These are phyloP conservation scores for Ampelomyces quisqualis DNA, from an alignment of 2,329 filamentous ascomycete genomes.

Conservation along the genomic window DNA sequence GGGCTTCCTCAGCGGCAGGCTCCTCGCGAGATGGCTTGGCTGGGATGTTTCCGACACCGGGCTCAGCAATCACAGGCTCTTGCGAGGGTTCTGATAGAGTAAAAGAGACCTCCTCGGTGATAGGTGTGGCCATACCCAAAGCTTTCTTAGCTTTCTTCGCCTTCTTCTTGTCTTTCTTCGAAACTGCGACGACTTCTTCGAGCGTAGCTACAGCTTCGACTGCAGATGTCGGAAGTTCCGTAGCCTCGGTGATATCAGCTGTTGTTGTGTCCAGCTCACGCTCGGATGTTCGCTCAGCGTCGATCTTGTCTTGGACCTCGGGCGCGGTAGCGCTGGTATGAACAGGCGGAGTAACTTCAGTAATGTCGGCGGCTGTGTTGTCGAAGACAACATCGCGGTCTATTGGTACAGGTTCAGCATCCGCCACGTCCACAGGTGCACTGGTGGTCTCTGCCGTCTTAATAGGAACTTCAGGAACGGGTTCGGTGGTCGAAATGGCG, in stretches of 20 bases:
- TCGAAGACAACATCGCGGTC: not conserved
- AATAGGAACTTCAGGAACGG: not conserved
- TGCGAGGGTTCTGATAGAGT: conserved; percentile 1
- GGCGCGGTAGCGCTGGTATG: too few relatives aligned
- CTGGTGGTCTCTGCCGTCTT: not conserved
- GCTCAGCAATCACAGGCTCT: not conserved
- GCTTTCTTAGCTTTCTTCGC: conserved; percentile 31
- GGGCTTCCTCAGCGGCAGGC: conserved; percentile 3
- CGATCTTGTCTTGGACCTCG: not conserved
- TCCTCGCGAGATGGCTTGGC: conserved; percentile 2
- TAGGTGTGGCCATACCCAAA: conserved; percentile 16
- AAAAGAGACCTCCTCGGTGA: conserved; percentile 8
- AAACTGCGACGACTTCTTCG: conserved; percentile 5
- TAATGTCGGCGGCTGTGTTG: not conserved
- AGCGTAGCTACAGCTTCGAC: conserved; percentile 2
- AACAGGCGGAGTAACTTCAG: too few relatives aligned
- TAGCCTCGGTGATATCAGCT: not conserved
- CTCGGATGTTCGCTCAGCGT: conserved; percentile 1
- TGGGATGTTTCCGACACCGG: not conserved
- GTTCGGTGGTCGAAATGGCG: conserved; percentile 11
- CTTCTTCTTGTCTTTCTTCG: conserved; percentile 36
- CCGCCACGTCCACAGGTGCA: not conserved
- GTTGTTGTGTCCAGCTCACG: not conserved
- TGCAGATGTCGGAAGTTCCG: not conserved
- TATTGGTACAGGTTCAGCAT: not conserved